Evolutionary conservation across 2,329 filamentous ascomycete species (phyloP), one percentile per base, ranked within the genome.

Genomic region (Ophiognomonia clavigignenti-juglandacearum): DNA sequence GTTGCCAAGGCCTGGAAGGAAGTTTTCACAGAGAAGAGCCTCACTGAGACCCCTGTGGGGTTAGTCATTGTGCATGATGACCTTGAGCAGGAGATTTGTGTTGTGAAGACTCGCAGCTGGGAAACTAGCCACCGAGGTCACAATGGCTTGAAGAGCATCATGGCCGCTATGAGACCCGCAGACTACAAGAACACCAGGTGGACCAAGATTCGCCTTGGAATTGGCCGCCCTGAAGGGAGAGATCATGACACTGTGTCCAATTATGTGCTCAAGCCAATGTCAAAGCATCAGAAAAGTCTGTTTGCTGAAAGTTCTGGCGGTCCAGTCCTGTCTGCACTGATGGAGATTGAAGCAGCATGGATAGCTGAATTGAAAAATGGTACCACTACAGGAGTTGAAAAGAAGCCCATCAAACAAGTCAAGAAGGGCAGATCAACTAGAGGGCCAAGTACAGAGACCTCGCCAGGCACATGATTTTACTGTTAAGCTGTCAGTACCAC

Each of bases 31-130:
- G 27, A 29, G 38, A 27, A n/a, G 29, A 34, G 16, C 27, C 27
- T 45, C 34, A 42, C 45, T 1, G 27, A 38, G 7, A 46, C 42
- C 7, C 60, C 53, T 55, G 61, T 70, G 13, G 69, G 69, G 18
- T 65, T 98, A 14, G 80, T 97, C 0, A 70, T 97, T 11, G 71
- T 97, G 18, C 90, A 97, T 63, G 92, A 97, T 63, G 92, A 97
- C 63, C 68, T 97, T 27, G 91, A 96, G 59, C 74, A 78, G 35
- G 70, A 76, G 3, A 60, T 90, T 2, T 90, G 90, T 0, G 74
- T 75, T 29, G 75, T 95, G 13, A 79, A 72, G 40, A 71, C 88
- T 6, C 77, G 77, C 47, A 72, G 74, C 20, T 88, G 85, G 62
- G 72, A 74, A 3, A 65, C 74, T 45, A 88, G 85, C 59, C 72